Conservation (phyloP, 2,329 filamentous ascomycete genomes). For the Dactylellina leptospora region DNA sequence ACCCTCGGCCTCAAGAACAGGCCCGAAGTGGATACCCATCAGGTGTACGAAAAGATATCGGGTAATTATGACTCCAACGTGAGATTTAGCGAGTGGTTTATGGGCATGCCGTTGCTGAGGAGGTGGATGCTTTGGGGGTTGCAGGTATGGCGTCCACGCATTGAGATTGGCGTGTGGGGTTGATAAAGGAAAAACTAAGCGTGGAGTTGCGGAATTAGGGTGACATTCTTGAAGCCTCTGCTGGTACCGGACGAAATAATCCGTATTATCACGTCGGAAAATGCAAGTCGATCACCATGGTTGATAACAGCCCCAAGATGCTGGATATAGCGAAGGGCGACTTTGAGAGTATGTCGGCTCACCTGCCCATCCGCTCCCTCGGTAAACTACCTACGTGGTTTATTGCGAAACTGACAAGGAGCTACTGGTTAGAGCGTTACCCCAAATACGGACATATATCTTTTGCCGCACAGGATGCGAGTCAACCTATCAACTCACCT, state of each 20-base stretch:
- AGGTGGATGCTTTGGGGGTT: constrained; percentile 55
- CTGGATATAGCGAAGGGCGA: constrained; percentile 55
- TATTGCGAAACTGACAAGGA: constrained; percentile 19
- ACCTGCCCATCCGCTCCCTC: neutral
- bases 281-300: constrained; percentile 56
- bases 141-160: constrained; percentile 45
- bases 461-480: constrained; percentile 38
- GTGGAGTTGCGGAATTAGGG: constrained; percentile 51
- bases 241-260: constrained; percentile 57
- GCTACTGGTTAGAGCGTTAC: constrained; percentile 28
- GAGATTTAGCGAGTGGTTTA: constrained; percentile 56
- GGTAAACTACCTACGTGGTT: constrained; percentile 1
- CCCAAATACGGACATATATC: constrained; percentile 42
- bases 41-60: constrained; percentile 57
- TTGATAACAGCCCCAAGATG: constrained; percentile 56
- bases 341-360: constrained; percentile 53
- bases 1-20: constrained; percentile 21
- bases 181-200: neutral
- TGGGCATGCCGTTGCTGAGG: constrained; percentile 57
- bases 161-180: neutral
- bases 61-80: constrained; percentile 56
- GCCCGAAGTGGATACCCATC: constrained; percentile 51
- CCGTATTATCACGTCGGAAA: constrained; percentile 55
- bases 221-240: constrained; percentile 56
- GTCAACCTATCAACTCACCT: constrained; percentile 34